Conservation (phyloP, 2,329 filamentous ascomycete species). For the Berkeleyomyces rouxiae region DNA sequence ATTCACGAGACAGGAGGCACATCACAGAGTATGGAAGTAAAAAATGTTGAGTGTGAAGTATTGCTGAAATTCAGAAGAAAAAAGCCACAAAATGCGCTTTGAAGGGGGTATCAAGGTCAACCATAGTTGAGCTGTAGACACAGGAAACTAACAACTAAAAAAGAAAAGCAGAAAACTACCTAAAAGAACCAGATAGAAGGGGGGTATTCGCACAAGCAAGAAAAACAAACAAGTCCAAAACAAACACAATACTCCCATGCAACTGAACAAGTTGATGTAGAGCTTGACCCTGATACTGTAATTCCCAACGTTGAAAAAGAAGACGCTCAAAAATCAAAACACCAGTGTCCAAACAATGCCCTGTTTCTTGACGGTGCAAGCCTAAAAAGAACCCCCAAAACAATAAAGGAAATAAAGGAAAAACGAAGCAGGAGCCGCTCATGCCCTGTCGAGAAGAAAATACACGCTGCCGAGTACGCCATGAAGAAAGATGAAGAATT, state of each 20-base stretch:
- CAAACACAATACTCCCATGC: background rate
- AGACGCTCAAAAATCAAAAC: background rate
- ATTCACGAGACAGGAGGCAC: background rate
- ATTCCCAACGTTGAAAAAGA: slow-evolving; percentile 1
- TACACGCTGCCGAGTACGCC: slow-evolving; percentile 2
- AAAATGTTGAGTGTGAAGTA: slow-evolving; percentile 1
- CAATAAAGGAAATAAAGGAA: background rate
- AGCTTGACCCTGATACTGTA: background rate
- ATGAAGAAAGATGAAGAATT: background rate
- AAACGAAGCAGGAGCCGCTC: background rate
- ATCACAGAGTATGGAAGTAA: background rate
- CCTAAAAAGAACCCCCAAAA: background rate
- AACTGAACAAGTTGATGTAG: background rate
- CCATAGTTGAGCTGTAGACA: slow-evolving; percentile 5
- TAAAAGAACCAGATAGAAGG: background rate
- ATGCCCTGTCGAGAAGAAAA: background rate
- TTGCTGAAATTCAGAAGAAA: slow-evolving; percentile 7
- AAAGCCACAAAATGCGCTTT: background rate
- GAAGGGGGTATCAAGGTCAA: slow-evolving; percentile 1
- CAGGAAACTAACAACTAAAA: background rate
- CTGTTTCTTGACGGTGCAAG: background rate
- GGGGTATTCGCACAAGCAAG: slow-evolving; percentile 4
- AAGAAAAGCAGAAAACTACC: background rate
- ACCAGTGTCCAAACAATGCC: background rate
- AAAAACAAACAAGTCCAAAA: background rate